Conservation (phyloP, 2,329 filamentous ascomycete genomes). For the Pyrenochaeta sp. region DNA sequence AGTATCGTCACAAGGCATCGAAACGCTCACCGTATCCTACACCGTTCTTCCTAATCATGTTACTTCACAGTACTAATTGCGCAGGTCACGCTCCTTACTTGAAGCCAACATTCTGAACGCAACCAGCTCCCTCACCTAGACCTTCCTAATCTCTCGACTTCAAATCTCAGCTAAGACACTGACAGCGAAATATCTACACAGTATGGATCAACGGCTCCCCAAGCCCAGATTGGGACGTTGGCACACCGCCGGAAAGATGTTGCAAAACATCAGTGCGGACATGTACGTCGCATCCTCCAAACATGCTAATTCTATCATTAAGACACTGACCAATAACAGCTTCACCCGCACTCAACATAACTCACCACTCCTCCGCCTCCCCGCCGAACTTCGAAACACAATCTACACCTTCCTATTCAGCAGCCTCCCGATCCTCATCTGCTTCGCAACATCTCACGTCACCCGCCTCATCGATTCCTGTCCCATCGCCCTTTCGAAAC, state of each 20-base stretch:
- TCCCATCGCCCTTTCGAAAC: background rate
- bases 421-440: background rate
- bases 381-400: conserved; percentile 16
- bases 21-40: background rate
- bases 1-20: background rate
- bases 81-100: background rate
- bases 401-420: conserved; percentile 10
- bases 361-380: conserved; percentile 21
- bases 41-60: background rate
- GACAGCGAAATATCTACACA: background rate
- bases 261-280: background rate
- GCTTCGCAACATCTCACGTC: background rate
- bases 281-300: background rate
- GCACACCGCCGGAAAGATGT: background rate
- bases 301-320: background rate
- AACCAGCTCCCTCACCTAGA: background rate
- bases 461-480: background rate
- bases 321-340: background rate
- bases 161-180: background rate
- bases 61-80: background rate
- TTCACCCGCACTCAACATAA: conserved; percentile 2
- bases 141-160: background rate
- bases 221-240: background rate
- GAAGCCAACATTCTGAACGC: background rate
- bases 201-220: background rate